These are phyloP conservation scores for Boletus sp. DNA, from an alignment of 768 basidiomycete genomes.

Conservation along the genomic window DNA sequence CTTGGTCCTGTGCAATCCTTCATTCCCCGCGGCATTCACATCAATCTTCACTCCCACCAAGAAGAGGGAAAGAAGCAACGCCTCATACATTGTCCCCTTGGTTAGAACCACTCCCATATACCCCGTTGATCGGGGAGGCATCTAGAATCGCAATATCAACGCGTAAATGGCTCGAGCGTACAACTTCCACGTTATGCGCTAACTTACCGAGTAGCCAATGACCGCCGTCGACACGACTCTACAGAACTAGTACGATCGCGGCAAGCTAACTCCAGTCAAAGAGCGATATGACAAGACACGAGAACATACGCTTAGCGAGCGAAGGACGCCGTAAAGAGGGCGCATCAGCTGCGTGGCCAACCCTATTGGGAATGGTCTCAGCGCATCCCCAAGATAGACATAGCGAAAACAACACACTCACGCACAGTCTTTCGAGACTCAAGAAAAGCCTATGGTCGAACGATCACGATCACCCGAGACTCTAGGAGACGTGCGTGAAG, in stretches of 20 bases:
- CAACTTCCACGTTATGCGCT: slow-evolving; percentile 12
- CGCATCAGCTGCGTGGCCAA: slow-evolving; percentile 35
- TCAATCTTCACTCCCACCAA: slow-evolving; percentile 9
- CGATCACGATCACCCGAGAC: slow-evolving; percentile 10
- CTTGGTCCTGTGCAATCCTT: slow-evolving; percentile 18
- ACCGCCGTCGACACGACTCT: slow-evolving; percentile 7
- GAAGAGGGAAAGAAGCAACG: slow-evolving; percentile 11
- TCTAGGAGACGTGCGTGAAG: slow-evolving; percentile 12
- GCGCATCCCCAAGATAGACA: slow-evolving; percentile 19
- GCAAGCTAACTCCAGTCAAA: slow-evolving; percentile 15
- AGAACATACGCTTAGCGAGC: slow-evolving; percentile 12
- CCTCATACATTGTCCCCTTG: slow-evolving; percentile 6
- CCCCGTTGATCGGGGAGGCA: slow-evolving; percentile 22
- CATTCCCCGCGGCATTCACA: slow-evolving; percentile 34
- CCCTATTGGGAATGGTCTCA: slow-evolving; percentile 14
- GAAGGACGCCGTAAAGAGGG: slow-evolving; percentile 29
- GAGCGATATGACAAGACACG: slow-evolving; percentile 13
- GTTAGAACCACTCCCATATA: slow-evolving; percentile 4
- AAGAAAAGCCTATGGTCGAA: slow-evolving; percentile 4
- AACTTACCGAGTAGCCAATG: slow-evolving; percentile 11
- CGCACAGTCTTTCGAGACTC: not conserved
- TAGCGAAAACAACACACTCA: slow-evolving; percentile 10
- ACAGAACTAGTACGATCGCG: slow-evolving; percentile 8
- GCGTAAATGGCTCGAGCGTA: slow-evolving; percentile 6
- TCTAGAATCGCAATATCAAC: slow-evolving; percentile 8